phyloP scores from a whole-genome alignment of 1,284 basidiomycete genomes.

The Baeospora myosura region DNA sequence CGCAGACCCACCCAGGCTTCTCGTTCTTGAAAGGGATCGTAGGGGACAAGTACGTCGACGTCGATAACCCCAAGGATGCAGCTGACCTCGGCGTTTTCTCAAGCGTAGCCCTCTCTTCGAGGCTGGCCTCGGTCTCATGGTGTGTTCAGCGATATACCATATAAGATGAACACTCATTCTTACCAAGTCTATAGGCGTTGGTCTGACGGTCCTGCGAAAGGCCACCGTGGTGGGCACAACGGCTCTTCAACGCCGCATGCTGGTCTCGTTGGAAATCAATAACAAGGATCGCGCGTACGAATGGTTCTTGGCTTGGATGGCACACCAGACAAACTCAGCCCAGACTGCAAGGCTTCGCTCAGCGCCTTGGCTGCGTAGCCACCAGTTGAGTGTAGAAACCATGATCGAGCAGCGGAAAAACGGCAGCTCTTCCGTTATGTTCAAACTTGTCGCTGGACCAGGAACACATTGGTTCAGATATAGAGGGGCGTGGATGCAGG shows the following conservation, averaged over 20 bases:
- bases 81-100: constrained; percentile 18
- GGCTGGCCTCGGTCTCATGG: constrained; percentile 95
- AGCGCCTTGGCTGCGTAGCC: constrained; percentile 62
- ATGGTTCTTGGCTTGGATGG: constrained; percentile 98
- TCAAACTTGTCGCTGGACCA: constrained; percentile 92
- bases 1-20: too few relatives aligned
- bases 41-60: constrained; percentile 43
- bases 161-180: constrained; percentile 3
- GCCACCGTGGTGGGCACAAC: constrained; percentile 64
- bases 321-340: constrained; percentile 47
- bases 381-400: constrained; percentile 95
- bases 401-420: constrained; percentile 82
- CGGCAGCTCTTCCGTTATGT: constrained; percentile 79
- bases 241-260: constrained; percentile 80
- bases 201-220: constrained; percentile 67
- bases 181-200: constrained; percentile 78
- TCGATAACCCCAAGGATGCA: constrained; percentile 8
- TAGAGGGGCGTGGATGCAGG: constrained; percentile 91
- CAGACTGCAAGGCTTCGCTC: constrained; percentile 22
- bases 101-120: constrained; percentile 85
- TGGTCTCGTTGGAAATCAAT: constrained; percentile 94
- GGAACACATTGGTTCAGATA: constrained; percentile 94
- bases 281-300: constrained; percentile 94
- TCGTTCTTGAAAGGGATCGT: constrained; percentile 28
- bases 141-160: constrained; percentile 26